Percentiles rank a stretch among this genome's conserved stretches.
Evolutionary conservation across 345 rosid genomes (phyloP).

Genomic region (Aegle marmelos): DNA sequence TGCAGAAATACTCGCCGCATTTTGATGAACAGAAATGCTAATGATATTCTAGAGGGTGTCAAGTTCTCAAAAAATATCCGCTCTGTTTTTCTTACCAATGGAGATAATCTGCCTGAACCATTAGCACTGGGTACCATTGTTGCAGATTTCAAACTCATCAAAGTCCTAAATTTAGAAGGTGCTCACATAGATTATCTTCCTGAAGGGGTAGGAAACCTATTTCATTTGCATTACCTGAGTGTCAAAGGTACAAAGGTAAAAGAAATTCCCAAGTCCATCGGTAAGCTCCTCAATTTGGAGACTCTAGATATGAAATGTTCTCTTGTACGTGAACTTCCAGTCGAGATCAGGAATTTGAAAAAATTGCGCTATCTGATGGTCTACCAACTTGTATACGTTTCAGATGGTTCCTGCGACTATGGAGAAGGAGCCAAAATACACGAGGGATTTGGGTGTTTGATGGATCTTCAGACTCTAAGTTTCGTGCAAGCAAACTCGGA

Average conservation of each 20-base stretch:
- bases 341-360: background rate
- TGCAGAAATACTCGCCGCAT: conserved; percentile 3
- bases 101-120: background rate
- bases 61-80: background rate
- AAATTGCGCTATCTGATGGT: background rate
- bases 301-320: background rate
- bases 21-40: background rate
- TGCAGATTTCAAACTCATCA: background rate
- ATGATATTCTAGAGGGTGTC: background rate
- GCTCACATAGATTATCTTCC: background rate
- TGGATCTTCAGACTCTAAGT: background rate
- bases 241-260: background rate
- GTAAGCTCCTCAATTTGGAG: conserved; percentile 1
- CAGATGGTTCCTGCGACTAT: background rate
- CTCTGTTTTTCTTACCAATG: conserved; percentile 2
- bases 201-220: background rate
- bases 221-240: conserved; percentile 3
- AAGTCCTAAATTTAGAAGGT: background rate
- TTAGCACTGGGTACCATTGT: background rate
- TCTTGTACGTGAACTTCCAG: background rate
- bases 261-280: background rate
- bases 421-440: background rate
- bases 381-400: background rate
- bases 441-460: background rate
- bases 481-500: background rate